These are phyloP conservation scores for Rugonectria rugulosa DNA, from an alignment of 2,329 filamentous ascomycete genomes.

Conservation along the genomic window DNA sequence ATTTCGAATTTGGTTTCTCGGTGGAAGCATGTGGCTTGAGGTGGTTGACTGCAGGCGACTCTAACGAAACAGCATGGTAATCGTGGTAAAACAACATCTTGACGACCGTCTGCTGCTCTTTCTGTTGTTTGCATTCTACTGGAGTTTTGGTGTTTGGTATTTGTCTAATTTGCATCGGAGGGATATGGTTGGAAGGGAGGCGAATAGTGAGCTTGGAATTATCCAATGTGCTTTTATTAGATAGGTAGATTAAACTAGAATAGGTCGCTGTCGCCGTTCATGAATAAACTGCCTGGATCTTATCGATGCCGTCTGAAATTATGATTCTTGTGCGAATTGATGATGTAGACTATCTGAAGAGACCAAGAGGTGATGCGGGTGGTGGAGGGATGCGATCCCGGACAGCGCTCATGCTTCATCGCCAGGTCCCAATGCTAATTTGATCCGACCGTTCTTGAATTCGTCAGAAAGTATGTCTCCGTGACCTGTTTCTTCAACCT, in stretches of 20 bases:
- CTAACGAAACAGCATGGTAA: slow-evolving; percentile 15
- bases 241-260: slow-evolving; percentile 18
- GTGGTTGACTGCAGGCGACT: slow-evolving; percentile 11
- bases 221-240: slow-evolving; percentile 13
- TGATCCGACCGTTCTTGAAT: slow-evolving; percentile 79
- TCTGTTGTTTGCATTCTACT: slow-evolving; percentile 18
- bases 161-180: slow-evolving; percentile 13
- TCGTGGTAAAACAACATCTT: slow-evolving; percentile 35
- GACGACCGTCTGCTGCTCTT: slow-evolving; percentile 20
- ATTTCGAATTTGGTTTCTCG: not conserved
- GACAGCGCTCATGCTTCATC: slow-evolving; percentile 21
- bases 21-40: too few relatives aligned
- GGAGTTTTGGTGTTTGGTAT: slow-evolving; percentile 23
- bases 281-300: slow-evolving; percentile 2
- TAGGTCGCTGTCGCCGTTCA: not conserved
- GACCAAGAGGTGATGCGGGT: too few relatives aligned
- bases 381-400: too few relatives aligned
- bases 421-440: slow-evolving; percentile 51
- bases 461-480: slow-evolving; percentile 79
- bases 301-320: too few relatives aligned
- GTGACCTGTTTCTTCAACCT: slow-evolving; percentile 71
- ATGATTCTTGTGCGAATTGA: too few relatives aligned
- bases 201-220: slow-evolving; percentile 22
- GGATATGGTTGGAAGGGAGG: slow-evolving; percentile 12
- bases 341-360: too few relatives aligned